A percentile compares a stretch with the other conserved stretches of the same genome.
phyloP scores from a whole-genome alignment of 805 yeast species.

The Pichia insulana region DNA sequence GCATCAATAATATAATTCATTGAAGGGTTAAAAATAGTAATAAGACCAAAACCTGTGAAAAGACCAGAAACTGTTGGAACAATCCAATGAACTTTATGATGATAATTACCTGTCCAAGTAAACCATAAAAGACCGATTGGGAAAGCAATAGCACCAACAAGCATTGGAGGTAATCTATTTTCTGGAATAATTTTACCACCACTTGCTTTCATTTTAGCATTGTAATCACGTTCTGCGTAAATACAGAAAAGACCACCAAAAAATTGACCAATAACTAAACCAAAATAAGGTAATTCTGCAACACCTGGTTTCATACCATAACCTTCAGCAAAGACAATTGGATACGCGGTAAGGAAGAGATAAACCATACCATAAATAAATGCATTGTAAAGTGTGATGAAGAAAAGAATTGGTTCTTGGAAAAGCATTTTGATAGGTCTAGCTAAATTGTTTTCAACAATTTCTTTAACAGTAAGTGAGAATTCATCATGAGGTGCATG shows the following conservation, averaged over 20 bases:
- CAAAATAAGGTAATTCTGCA: conserved; percentile 71
- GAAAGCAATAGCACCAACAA: conserved; percentile 60
- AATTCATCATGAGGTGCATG: conserved; percentile 69
- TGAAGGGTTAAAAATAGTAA: conserved; percentile 59
- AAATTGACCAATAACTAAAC: conserved; percentile 60
- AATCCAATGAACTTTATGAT: conserved; percentile 65
- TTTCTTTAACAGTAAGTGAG: conserved; percentile 46
- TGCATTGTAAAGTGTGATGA: conserved; percentile 62
- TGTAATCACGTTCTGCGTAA: conserved; percentile 46
- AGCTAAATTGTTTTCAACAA: conserved; percentile 51
- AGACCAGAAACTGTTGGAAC: conserved; percentile 64
- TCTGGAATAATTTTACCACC: conserved; percentile 66
- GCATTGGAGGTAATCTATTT: conserved; percentile 69
- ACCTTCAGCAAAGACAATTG: conserved; percentile 55
- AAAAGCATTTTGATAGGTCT: conserved; percentile 63
- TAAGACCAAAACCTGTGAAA: conserved; percentile 59
- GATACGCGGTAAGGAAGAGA: conserved; percentile 65
- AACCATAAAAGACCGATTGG: conserved; percentile 80
- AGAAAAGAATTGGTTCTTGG: conserved; percentile 64
- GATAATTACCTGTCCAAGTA: conserved; percentile 80
- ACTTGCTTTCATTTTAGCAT: conserved; percentile 38
- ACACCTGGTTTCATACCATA: conserved; percentile 58
- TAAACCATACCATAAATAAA: conserved; percentile 77
- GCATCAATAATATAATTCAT: conserved; percentile 67
- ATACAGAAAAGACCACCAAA: conserved; percentile 49